Evolutionary conservation across 2,329 filamentous ascomycete species (phyloP), one percentile per base, ranked within the genome.

Genomic region (Ophiocordyceps sinensis): DNA sequence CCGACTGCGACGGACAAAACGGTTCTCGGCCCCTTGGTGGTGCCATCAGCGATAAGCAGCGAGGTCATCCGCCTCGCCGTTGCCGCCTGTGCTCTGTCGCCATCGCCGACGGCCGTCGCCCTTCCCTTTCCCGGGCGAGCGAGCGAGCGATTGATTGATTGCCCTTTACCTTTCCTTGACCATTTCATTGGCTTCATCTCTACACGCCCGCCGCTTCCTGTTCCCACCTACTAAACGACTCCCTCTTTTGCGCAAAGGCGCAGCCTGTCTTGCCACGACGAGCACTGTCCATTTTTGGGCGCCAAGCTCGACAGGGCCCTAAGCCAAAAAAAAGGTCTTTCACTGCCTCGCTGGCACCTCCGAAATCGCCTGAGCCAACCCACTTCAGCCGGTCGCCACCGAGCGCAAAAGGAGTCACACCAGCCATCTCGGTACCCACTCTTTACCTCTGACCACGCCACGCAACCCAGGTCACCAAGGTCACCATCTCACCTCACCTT

Each of bases 401-500:
- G 51, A 42, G 53, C 49, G 8, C n/a, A 23, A 26, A 39, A 58
- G 53, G 59, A 62, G 59, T 62, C 59, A 62, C 57, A 61, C n/a
- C n/a, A n/a, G n/a, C n/a, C n/a, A n/a, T n/a, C n/a, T 50, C 52
- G 49, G 51, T 49, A 54, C 49, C 45, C 46, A 48, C 45, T 43
- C 46, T 42, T 44, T 45, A 43, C 47, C 49, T 43, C 39, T 46
- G 35, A 50, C 49, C 44, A 48, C 49, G 49, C 50, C 51, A 48
- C 46, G 41, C 43, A 41, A 34, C 37, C 29, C 39, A 5, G 17
- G n/a, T n/a, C n/a, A n/a, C n/a, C 39, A 28, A 35, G 60, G 55
- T 61, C 59, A 60, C 51, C 37, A 51, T 40, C 39, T 36, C 28
- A 31, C 38, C 32, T 43, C 32, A 26, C n/a, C 31, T 28, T 29